phyloP scores from a whole-genome alignment of 495 filamentous ascomycete species.

The Schizothecium vesticola region DNA sequence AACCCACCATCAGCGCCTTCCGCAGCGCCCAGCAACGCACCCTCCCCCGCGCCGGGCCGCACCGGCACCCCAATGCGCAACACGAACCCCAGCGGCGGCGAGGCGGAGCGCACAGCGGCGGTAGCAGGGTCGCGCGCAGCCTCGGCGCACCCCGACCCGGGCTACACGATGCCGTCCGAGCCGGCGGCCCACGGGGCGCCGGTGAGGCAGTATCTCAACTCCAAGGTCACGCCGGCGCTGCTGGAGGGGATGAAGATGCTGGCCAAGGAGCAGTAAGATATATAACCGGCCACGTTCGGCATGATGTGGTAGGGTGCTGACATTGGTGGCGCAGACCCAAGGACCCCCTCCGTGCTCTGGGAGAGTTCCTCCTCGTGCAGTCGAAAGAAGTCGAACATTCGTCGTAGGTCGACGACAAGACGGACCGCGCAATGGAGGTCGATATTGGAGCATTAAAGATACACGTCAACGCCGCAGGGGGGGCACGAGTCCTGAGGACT shows the following conservation, averaged over 20 bases:
- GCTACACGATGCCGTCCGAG: slow-evolving; percentile 47
- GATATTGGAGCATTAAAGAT: neutral
- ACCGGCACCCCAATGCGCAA: slow-evolving; percentile 35
- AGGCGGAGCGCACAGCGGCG: slow-evolving; percentile 11
- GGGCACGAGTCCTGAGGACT: neutral
- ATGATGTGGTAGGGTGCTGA: neutral
- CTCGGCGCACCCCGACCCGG: slow-evolving; percentile 47
- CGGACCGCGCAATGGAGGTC: neutral
- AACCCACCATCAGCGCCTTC: slow-evolving; percentile 13
- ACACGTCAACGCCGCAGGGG: neutral
- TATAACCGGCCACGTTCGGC: neutral
- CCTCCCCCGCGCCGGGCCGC: slow-evolving; percentile 39
- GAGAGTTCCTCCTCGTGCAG: slow-evolving; percentile 78
- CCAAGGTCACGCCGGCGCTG: slow-evolving; percentile 75
- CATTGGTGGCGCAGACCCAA: slow-evolving; percentile 50
- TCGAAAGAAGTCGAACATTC: slow-evolving; percentile 65
- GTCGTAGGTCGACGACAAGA: neutral
- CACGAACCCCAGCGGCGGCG: slow-evolving; percentile 14
- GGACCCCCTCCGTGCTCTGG: slow-evolving; percentile 78
- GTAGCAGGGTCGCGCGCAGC: slow-evolving; percentile 38
- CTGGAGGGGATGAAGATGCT: slow-evolving; percentile 91
- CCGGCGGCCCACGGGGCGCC: slow-evolving; percentile 71
- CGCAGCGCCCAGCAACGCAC: slow-evolving; percentile 20
- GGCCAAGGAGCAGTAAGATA: slow-evolving; percentile 72
- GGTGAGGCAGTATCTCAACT: slow-evolving; percentile 82